Conservation (phyloP, 169 alveolate genomes). For the Eimeria sp. region DNA sequence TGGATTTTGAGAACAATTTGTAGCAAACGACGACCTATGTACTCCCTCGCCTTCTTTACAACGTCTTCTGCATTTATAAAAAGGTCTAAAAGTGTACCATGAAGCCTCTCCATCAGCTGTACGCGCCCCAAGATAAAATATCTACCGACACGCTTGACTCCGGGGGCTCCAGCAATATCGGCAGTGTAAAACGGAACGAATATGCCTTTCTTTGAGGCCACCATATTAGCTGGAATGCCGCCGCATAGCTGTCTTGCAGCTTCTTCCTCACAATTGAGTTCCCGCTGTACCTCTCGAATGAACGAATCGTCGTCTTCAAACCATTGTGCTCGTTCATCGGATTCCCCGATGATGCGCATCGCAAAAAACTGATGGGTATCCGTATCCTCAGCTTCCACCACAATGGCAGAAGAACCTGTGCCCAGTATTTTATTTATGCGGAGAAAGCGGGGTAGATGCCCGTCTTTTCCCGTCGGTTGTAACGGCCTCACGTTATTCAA, state of each 20-base stretch:
- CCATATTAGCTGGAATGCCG: slow-evolving; percentile 18
- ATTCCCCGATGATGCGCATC: background rate
- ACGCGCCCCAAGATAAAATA: slow-evolving; percentile 1
- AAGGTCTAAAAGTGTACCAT: background rate
- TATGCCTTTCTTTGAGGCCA: slow-evolving; percentile 35
- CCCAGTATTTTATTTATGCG: background rate
- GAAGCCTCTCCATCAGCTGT: slow-evolving; percentile 16
- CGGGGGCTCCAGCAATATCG: background rate
- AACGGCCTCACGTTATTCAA: background rate
- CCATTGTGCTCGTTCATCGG: background rate
- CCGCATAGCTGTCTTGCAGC: slow-evolving; percentile 19
- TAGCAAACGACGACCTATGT: slow-evolving; percentile 11
- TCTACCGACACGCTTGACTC: background rate
- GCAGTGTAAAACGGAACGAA: slow-evolving; percentile 26
- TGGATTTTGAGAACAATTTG: slow-evolving; percentile 14
- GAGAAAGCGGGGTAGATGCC: background rate
- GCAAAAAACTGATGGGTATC: background rate
- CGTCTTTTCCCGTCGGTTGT: background rate
- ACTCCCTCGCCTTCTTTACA: background rate
- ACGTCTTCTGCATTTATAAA: background rate
- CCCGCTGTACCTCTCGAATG: background rate
- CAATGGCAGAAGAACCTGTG: background rate
- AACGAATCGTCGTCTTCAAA: background rate
- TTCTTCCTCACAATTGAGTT: background rate
- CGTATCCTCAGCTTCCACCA: slow-evolving; percentile 16